Base-by-base conservation (phyloP, 169 alveolate genomes). In the Plasmodium billcollinsi region DNA sequence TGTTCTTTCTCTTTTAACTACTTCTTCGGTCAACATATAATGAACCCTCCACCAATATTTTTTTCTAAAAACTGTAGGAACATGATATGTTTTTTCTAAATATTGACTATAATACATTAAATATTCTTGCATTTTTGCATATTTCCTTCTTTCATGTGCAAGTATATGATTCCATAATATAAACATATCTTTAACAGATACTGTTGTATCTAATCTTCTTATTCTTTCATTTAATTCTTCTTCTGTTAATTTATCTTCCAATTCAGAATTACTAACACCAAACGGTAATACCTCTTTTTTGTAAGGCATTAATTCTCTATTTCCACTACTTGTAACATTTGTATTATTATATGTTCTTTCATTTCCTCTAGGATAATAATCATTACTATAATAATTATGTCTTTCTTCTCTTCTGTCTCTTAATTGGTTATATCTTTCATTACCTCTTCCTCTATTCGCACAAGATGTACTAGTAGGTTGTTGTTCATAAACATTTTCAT, bases 1-100 rank as follows among this genome's bases (percentile, higher is more conserved):
- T 5, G 54, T 14, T 47, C 62, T 74, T 66, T 74, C 88, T 39
- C 63, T 43, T 50, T 74, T 74, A 39, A 74, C 47, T 15, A 74
- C 21, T 47, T 74, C 74, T 21, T 74, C 74, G 12, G 65, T 62
- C 74, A 74, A 39, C 11, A 15, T 43, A 49, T 74, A 74, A 54
- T 61, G 74, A 33, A 61, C 88, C 49, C 74, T 74, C 88, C 88
- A 74, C 88, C 88, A 74, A 20, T 59, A 59, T 29, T 74, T 74
- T 47, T 45, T 74, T 61, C 88, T 59, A 50, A 58, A 39, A 45
- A 33, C 43, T 65, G 88, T 59, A 11, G 63, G 62, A 43, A 74
- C 61, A 3, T 11, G 11, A 33, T 39, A 24, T 18, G 74, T 59
- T 33, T 61, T 74, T 29, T 74, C 74, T 39, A 74, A 74, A 26